Evolutionary conservation across 2,329 filamentous ascomycete genomes (phyloP).

Genomic region (Tolypocladium capitatum): DNA sequence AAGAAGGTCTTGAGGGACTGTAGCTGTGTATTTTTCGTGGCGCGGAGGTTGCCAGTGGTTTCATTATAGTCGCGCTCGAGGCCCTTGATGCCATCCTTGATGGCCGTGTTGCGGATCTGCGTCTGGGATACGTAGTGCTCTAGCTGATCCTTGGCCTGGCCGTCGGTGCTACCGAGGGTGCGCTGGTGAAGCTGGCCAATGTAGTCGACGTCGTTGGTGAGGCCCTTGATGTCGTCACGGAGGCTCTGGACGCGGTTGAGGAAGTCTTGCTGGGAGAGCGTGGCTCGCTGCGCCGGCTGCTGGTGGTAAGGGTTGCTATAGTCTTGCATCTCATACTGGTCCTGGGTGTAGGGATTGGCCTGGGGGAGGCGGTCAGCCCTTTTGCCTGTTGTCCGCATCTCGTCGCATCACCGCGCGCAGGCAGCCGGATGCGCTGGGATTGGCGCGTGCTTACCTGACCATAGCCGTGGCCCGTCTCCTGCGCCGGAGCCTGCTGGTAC

Average conservation of each 20-base stretch:
- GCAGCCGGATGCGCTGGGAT: background rate
- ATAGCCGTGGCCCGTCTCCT: slow-evolving; percentile 8
- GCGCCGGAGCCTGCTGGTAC: slow-evolving; percentile 8
- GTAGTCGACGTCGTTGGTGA: slow-evolving; percentile 53
- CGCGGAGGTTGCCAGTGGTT: slow-evolving; percentile 45
- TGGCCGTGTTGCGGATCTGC: slow-evolving; percentile 58
- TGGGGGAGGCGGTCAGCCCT: background rate
- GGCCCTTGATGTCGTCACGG: slow-evolving; percentile 52
- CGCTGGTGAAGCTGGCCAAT: slow-evolving; percentile 61
- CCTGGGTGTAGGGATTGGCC: slow-evolving; percentile 7
- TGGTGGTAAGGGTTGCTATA: slow-evolving; percentile 24
- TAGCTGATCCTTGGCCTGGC: slow-evolving; percentile 39
- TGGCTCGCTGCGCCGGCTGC: slow-evolving; percentile 13
- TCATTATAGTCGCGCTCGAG: slow-evolving; percentile 58
- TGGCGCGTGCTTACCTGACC: slow-evolving; percentile 7
- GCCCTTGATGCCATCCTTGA: slow-evolving; percentile 67
- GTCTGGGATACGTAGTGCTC: slow-evolving; percentile 58
- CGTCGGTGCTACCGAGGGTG: slow-evolving; percentile 53
- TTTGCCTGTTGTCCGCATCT: background rate
- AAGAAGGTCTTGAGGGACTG: slow-evolving; percentile 59
- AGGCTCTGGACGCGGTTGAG: slow-evolving; percentile 52
- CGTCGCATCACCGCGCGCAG: background rate
- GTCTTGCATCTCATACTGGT: slow-evolving; percentile 38
- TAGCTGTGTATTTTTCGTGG: slow-evolving; percentile 57
- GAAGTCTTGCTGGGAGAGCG: slow-evolving; percentile 52